Percentiles rank a stretch among this genome's conserved stretches.
These are phyloP conservation scores for Themeda triandra DNA, from an alignment of 176 grass and related monocot species.

Conservation along the genomic window DNA sequence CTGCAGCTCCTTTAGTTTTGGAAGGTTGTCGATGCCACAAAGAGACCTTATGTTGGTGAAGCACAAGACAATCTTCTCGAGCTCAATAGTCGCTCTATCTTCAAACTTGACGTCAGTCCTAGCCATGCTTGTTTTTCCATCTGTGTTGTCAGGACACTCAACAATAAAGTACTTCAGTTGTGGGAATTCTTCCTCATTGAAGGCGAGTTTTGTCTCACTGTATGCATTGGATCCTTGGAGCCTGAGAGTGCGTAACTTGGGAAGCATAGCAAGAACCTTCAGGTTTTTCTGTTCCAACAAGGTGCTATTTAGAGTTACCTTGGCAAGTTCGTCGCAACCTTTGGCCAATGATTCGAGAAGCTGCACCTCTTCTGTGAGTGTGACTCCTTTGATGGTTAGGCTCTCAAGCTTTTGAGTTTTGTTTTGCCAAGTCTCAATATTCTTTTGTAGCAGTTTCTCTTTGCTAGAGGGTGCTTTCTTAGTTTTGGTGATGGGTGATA, in stretches of 20 bases:
- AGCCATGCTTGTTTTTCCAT: too few species aligned
- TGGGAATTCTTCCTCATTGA: too few species aligned
- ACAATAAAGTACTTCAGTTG: too few species aligned
- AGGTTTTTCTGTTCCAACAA: background rate
- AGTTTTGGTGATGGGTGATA: background rate
- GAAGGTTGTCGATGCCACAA: background rate
- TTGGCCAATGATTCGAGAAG: background rate
- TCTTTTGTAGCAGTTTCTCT: background rate
- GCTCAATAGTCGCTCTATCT: too few species aligned
- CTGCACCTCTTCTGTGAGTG: background rate
- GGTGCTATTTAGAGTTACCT: slow-evolving; percentile 5
- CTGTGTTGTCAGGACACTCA: too few species aligned
- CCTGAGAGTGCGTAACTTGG: too few species aligned
- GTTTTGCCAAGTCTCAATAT: background rate
- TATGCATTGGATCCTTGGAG: too few species aligned
- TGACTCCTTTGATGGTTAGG: slow-evolving; percentile 10
- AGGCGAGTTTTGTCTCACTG: too few species aligned
- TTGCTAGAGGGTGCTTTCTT: background rate
- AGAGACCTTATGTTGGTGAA: background rate
- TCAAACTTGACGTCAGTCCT: too few species aligned
- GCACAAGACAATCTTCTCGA: too few species aligned
- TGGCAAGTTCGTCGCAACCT: background rate
- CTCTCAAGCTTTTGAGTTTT: slow-evolving; percentile 19
- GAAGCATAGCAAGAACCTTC: background rate
- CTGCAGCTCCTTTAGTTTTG: background rate